Evolutionary conservation across 305 asterid species (phyloP), one percentile per base, ranked within the genome.

Genomic region (Fraxinus baroniana): DNA sequence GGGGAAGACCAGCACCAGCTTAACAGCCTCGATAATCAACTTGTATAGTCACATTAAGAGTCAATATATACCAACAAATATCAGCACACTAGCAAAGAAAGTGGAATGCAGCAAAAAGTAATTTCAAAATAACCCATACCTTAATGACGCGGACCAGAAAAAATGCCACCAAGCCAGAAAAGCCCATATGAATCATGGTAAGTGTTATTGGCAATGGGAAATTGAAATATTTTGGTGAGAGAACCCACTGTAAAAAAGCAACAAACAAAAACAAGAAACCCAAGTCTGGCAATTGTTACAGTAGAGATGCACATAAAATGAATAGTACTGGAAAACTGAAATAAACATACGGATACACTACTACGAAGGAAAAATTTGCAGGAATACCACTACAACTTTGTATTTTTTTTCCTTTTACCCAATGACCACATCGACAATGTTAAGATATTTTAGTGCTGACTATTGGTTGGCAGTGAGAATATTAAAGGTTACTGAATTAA

Each of bases 151-250:
- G 98, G 75, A 96, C 85, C 85, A 96, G 92, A 80, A 96, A 62
- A 88, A 96, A 94, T 30, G 99, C 98, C 82, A 96, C 99, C 84
- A 90, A 64, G 77, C 97, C 98, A 18, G 98, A 94, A 92, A 96
- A 94, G 62, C 98, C 99, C 99, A 96, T 96, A 77, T 96, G 99
- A 79, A 96, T 94, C 99, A 96, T 96, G 81, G 99, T 95, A 81
- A 95, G 98, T 41, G 99, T 94, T 71, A 96, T 94, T 33, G 99
- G 99, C 57, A 93, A 87, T 20, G 99, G 97, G 82, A 96, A 94
- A 86, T 96, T 94, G 95, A 96, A 96, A 88, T 96, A 94, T 82
- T 94, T 96, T 80, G 98, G 99, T 13, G 99, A 96, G 85, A 96
- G 98, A 84, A 96, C 98, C 99, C 99, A 96, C 99, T 96, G 93